Conservation (phyloP, 2,329 filamentous ascomycete genomes). For the Nigrograna mackinnonii region DNA sequence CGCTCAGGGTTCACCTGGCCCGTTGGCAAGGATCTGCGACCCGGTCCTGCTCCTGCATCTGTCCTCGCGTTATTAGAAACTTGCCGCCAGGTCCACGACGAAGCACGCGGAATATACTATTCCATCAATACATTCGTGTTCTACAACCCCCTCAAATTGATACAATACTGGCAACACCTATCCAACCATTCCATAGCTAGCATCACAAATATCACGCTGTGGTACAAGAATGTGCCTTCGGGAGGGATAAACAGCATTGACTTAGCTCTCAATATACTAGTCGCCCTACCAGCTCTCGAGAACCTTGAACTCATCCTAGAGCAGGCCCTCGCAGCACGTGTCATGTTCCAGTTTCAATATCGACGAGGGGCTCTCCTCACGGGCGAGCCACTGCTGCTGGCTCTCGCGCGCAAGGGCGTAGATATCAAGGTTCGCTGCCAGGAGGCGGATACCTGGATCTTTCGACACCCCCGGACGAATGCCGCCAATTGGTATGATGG, state of each 20-base stretch:
- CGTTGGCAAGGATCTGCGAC: no score
- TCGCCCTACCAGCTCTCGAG: no score
- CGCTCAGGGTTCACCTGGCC: not conserved
- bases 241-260: not conserved
- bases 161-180: slow-evolving; percentile 17
- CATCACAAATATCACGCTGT: slow-evolving; percentile 23
- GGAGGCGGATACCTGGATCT: no score
- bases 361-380: not conserved
- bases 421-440: no score
- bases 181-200: slow-evolving; percentile 10
- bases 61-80: slow-evolving; percentile 20
- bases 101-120: slow-evolving; percentile 27
- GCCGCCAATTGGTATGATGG: no score
- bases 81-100: slow-evolving; percentile 24
- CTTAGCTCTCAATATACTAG: not conserved
- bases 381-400: no score
- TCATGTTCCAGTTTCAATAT: not conserved
- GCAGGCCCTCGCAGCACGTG: no score
- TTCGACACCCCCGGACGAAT: no score
- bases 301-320: no score
- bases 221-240: slow-evolving; percentile 11
- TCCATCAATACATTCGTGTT: slow-evolving; percentile 23
- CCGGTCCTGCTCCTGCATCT: slow-evolving; percentile 6
- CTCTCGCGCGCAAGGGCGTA: no score
- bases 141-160: slow-evolving; percentile 23